A percentile compares a stretch with the other conserved stretches of the same genome.
These are phyloP conservation scores for Tricholoma terreum DNA, from an alignment of 768 basidiomycete genomes.

Conservation along the genomic window DNA sequence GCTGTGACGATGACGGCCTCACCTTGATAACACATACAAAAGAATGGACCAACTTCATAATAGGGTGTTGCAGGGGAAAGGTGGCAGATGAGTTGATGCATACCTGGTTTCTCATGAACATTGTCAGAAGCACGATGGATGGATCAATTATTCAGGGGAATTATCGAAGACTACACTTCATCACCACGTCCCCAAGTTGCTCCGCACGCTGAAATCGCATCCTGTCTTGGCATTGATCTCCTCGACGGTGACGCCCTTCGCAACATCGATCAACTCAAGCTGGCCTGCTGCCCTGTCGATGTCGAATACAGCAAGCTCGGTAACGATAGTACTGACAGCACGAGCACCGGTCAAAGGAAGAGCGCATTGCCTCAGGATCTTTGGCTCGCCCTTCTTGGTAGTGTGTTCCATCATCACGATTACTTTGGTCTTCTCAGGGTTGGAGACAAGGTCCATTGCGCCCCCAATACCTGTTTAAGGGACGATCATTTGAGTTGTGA, in stretches of 20 bases:
- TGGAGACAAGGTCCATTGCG: slow-evolving; percentile 95
- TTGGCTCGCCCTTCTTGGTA: slow-evolving; percentile 85
- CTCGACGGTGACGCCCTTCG: slow-evolving; percentile 79
- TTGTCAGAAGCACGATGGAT: too few relatives aligned
- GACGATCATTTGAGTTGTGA: neutral
- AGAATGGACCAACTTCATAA: too few relatives aligned
- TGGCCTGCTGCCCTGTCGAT: slow-evolving; percentile 75
- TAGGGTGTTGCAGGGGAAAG: too few relatives aligned
- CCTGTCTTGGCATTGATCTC: slow-evolving; percentile 87
- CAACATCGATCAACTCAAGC: slow-evolving; percentile 76
- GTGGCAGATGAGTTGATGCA: too few relatives aligned
- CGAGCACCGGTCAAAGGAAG: slow-evolving; percentile 89
- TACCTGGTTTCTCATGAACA: too few relatives aligned
- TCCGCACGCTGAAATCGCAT: slow-evolving; percentile 68
- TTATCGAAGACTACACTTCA: neutral
- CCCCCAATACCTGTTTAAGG: slow-evolving; percentile 75
- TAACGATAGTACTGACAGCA: slow-evolving; percentile 88
- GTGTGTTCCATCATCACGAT: slow-evolving; percentile 89
- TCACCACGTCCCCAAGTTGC: slow-evolving; percentile 48
- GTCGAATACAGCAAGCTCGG: slow-evolving; percentile 88
- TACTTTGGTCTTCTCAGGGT: slow-evolving; percentile 92
- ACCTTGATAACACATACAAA: too few relatives aligned
- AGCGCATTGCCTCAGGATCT: slow-evolving; percentile 77
- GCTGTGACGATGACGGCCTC: too few relatives aligned
- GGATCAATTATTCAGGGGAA: neutral